Evolutionary conservation across 2,329 filamentous ascomycete genomes (phyloP), one percentile per base, ranked within the genome.

Genomic region (Xylaria sp.): DNA sequence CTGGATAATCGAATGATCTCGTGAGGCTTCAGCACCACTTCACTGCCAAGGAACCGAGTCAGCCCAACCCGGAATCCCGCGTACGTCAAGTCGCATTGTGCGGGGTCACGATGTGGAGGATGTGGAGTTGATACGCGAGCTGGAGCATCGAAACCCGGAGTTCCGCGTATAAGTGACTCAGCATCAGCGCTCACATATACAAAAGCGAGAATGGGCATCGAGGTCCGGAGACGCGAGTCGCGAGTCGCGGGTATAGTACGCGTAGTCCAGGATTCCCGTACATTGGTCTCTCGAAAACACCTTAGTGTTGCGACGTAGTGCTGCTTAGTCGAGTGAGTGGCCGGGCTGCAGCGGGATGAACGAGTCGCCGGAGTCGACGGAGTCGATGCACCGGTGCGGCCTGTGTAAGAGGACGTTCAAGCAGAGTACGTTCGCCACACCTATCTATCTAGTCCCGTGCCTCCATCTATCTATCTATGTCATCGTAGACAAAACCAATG

Each of bases 131-230:
- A n/a, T n/a, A n/a, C n/a, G n/a, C n/a, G n/a, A n/a, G n/a, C n/a
- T n/a, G n/a, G n/a, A n/a, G n/a, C 64, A 69, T 69, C 68, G 63
- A 62, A 60, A n/a, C 62, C 63, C 65, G 66, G 66, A 67, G 6
- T 53, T 63, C 60, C 60, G 56, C 11, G 60, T 38, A 54, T 54
- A 37, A 61, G 53, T 64, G 51, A 62, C 49, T 62, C 55, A 54
- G 37, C 54, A 23, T 17, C 46, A 8, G 37, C 10, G n/a, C n/a
- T 23, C 25, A 9, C 19, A 10, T 21, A 1, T 44, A 49, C 43
- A 29, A 41, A 27, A 41, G 46, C 43, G 44, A 48, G 33, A 53
- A 38, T 53, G n/a, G 25, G 15, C 38, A 38, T 49, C 29, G 40
- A 62, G 27, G 9, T 3, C 35, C 1, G 1, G 10, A 38, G 29